A percentile compares a stretch with the other conserved stretches of the same genome.
Conservation (phyloP, 2,329 filamentous ascomycete genomes). For the Penicillium sclerotigenum region DNA sequence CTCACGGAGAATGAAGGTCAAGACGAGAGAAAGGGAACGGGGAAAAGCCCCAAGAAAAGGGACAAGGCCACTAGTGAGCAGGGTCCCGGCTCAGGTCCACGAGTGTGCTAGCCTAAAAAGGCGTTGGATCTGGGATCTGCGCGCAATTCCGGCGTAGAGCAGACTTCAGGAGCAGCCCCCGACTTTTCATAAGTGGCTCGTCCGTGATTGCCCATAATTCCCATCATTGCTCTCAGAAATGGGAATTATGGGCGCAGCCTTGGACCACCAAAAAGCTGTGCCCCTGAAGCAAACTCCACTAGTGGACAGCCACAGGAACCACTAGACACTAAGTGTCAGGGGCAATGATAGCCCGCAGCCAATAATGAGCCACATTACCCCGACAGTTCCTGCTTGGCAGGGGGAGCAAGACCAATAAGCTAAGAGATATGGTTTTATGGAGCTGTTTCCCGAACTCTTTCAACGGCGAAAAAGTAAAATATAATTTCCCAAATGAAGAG, state of each 20-base stretch:
- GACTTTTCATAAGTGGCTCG: slow-evolving; percentile 10
- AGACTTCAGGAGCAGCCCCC: background rate
- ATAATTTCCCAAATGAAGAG: background rate
- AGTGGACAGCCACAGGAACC: slow-evolving; percentile 9
- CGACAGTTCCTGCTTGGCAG: slow-evolving; percentile 24
- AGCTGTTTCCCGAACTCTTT: slow-evolving; percentile 5
- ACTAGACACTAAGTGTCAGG: slow-evolving; percentile 20
- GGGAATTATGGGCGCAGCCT: slow-evolving; percentile 1
- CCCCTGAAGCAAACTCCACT: slow-evolving; percentile 16
- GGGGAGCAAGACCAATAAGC: slow-evolving; percentile 17
- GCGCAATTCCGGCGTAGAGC: background rate
- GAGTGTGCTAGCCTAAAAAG: slow-evolving; percentile 11
- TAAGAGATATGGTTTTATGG: slow-evolving; percentile 5
- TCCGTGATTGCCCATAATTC: background rate
- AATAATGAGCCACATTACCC: slow-evolving; percentile 12
- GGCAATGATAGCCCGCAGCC: slow-evolving; percentile 7
- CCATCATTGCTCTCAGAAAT: background rate
- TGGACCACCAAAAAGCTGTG: slow-evolving; percentile 3
- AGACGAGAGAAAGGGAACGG: slow-evolving; percentile 13
- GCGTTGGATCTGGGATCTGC: slow-evolving; percentile 6
- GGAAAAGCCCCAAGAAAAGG: slow-evolving; percentile 18
- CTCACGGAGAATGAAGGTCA: slow-evolving; percentile 25
- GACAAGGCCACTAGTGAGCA: background rate
- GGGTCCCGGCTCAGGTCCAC: background rate
- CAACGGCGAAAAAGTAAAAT: background rate